Evolutionary conservation across 129 eudicot species (phyloP), one percentile per base, ranked within the genome.

Genomic region (Flaveria ramosissima): DNA sequence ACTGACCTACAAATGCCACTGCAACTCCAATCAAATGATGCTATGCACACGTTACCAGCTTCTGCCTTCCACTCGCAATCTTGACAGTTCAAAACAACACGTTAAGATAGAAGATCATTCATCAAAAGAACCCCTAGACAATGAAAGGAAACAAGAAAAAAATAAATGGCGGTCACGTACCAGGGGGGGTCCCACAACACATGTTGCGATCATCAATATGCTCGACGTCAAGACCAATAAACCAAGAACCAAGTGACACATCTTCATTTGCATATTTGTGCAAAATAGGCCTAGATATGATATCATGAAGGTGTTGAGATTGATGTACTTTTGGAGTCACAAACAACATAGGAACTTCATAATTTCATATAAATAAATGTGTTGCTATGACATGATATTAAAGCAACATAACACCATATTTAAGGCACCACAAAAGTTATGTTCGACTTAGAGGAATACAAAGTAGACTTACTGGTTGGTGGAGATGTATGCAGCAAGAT

Each of bases 181-280:
- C 96, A 75, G 96, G 93, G 52, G 96, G 93, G 61, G 96, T 90
- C 78, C 93, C 96, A 70, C 96, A 90, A 70, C 96, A 90, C 96
- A 90, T 90, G 83, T 81, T 88, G 46, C 72, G 92, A 19, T 90
- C 96, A 81, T 90, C 96, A 16, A 90, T 84, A 68, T 88, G 96
- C 80, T 90, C 93, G 45, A 90, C 93, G 60, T 90, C 96, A 36
- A 90, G 96, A 69, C 96, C 96, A 68, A 90, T 90, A 77, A 90
- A 88, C 96, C 93, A 90, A 20, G 96, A 79, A 61, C 96, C 96
- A 53, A 90, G 89, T 14, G 96, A 90, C 74, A 90, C 96, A 30
- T 90, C 96, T 82, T 90, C 96, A 65, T 90, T 90, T 20, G 96
- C 96, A 73, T 73, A 90, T 51, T 90, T 90, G 89, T 90, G 96